Evolutionary conservation across 2,329 filamentous ascomycete species (phyloP), one percentile per base, ranked within the genome.

Genomic region (Fusarium liriodendri): DNA sequence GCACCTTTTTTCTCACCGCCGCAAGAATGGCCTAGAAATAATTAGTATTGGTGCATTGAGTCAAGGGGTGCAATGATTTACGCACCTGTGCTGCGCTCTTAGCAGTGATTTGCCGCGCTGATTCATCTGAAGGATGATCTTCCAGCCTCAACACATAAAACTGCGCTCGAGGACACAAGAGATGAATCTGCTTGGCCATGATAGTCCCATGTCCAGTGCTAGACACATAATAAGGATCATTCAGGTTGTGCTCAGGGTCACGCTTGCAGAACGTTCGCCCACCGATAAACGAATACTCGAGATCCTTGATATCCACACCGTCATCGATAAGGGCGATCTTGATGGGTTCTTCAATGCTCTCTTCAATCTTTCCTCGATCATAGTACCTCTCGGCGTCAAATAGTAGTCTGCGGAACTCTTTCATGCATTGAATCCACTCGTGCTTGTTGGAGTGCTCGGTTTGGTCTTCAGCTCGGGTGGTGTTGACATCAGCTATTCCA

Each of bases 311-410:
- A 54, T 84, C 80, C 1, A 84, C 78, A 5, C 83, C 83, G 38
- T 85, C 82, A 61, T 85, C 83, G 38, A 84, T 84, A 4, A 85
- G 72, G 3, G 82, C 83, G 9, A 84, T 72, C 20, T 76, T 42
- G 65, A 82, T 75, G 5, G 72, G 73, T 38, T 75, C 73, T 22
- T 74, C 69, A 20, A 76, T 62, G 5, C 20, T 64, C 18, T 74
- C 73, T 1, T 42, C 47, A 11, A 70, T 16, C 9, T 72, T 69
- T 7, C 32, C 40, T 2, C 29, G 54, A 3, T 64, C 42, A 3
- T 63, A 67, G 27, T 70, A 69, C 22, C 58, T 66, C 25, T 76
- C 73, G 4, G 71, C 74, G 69, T 77, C 61, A 58, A 74, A 66
- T 33, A 80, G 67, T 5, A 76, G 42, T 18, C 33, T 59, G 13